Conservation (phyloP, 495 filamentous ascomycete genomes). For the Clohesyomyces aquaticus region DNA sequence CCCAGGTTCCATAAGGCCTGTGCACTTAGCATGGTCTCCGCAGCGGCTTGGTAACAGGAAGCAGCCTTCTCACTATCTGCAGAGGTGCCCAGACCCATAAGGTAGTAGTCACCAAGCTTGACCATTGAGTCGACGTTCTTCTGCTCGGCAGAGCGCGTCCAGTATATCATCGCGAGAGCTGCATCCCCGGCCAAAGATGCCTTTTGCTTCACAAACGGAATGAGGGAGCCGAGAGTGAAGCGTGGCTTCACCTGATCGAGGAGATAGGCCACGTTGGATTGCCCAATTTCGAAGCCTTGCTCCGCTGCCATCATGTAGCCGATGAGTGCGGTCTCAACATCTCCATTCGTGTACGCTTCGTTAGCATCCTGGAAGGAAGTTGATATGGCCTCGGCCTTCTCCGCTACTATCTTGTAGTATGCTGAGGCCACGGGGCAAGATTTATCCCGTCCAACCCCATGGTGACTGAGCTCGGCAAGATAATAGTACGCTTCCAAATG, state of each 20-base stretch:
- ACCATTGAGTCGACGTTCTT: slow-evolving; percentile 90
- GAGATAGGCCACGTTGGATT: slow-evolving; percentile 92
- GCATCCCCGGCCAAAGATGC: slow-evolving; percentile 65
- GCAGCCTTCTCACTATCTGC: slow-evolving; percentile 84
- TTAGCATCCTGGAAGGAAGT: slow-evolving; percentile 88
- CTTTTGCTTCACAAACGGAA: slow-evolving; percentile 39
- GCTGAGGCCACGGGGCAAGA: slow-evolving; percentile 79
- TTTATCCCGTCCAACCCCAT: slow-evolving; percentile 77
- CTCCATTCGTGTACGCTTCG: slow-evolving; percentile 77
- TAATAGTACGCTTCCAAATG: slow-evolving; percentile 96
- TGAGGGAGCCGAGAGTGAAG: slow-evolving; percentile 53
- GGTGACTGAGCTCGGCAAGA: slow-evolving; percentile 84
- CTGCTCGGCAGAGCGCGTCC: slow-evolving; percentile 94
- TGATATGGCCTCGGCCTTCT: slow-evolving; percentile 82
- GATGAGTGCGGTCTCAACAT: slow-evolving; percentile 81
- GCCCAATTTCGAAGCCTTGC: slow-evolving; percentile 90
- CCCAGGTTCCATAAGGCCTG: slow-evolving; percentile 97
- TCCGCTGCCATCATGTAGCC: slow-evolving; percentile 91
- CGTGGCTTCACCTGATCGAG: slow-evolving; percentile 79
- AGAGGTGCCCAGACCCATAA: slow-evolving; percentile 73
- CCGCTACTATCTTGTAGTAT: slow-evolving; percentile 94
- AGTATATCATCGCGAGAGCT: slow-evolving; percentile 84
- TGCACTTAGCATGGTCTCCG: slow-evolving; percentile 85
- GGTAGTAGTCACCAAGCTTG: slow-evolving; percentile 98
- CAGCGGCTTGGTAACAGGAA: slow-evolving; percentile 87